Conservation (phyloP, 768 basidiomycete genomes). For the Clathrus columnatus region DNA sequence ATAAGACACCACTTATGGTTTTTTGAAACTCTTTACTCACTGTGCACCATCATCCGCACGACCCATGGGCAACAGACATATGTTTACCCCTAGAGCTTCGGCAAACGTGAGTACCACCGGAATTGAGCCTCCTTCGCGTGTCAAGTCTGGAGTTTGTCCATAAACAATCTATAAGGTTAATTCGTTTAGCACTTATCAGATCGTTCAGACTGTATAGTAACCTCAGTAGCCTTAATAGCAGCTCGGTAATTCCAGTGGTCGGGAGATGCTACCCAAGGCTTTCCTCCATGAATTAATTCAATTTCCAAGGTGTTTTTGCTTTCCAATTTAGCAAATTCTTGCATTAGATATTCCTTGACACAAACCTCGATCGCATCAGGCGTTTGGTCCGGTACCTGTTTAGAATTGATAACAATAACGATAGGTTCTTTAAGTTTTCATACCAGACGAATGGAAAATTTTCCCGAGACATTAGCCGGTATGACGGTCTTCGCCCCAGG, state of each 20-base stretch:
- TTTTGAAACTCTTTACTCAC: slow-evolving; percentile 34
- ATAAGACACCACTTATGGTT: not conserved
- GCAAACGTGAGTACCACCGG: slow-evolving; percentile 93
- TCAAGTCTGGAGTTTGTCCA: slow-evolving; percentile 67
- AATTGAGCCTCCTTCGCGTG: slow-evolving; percentile 90
- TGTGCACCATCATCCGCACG: slow-evolving; percentile 92
- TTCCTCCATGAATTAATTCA: slow-evolving; percentile 71
- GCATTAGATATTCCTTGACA: slow-evolving; percentile 59
- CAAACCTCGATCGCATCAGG: slow-evolving; percentile 65
- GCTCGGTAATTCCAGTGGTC: slow-evolving; percentile 94
- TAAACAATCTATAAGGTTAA: slow-evolving; percentile 39
- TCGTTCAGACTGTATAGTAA: slow-evolving; percentile 17
- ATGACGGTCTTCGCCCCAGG: slow-evolving; percentile 89
- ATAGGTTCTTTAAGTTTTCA: not conserved
- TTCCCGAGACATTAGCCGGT: slow-evolving; percentile 79
- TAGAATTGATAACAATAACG: slow-evolving; percentile 31
- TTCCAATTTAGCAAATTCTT: slow-evolving; percentile 77
- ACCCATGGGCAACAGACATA: slow-evolving; percentile 86
- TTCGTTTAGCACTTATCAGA: not conserved
- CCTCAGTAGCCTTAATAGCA: slow-evolving; percentile 78
- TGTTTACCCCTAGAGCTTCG: slow-evolving; percentile 77
- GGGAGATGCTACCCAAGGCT: slow-evolving; percentile 80
- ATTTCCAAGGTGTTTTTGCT: slow-evolving; percentile 74
- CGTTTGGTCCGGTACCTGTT: slow-evolving; percentile 74
- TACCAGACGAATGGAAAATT: slow-evolving; percentile 85